Evolutionary conservation across 176 grass and related monocot genomes (phyloP).

Genomic region (Bothriochloa decipiens): DNA sequence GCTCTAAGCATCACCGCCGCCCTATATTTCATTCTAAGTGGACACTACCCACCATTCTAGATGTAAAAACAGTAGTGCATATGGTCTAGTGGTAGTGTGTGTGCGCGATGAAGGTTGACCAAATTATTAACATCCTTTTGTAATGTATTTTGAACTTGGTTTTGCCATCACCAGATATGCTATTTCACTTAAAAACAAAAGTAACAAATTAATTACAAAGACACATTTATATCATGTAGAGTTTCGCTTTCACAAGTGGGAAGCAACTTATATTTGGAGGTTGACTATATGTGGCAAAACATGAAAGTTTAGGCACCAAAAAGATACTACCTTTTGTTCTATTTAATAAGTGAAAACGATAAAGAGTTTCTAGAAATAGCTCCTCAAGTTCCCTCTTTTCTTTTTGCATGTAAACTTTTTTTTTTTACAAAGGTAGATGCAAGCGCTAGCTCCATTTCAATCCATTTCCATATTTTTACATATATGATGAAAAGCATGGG

Average conservation of each 20-base stretch:
- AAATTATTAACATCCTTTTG: not conserved
- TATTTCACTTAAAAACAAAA: not conserved
- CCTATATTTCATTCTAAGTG: too few relatives aligned
- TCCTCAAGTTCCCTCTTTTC: not conserved
- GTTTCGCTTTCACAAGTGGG: not conserved
- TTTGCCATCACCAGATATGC: not conserved
- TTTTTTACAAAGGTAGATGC: not conserved
- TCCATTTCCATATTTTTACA: not conserved
- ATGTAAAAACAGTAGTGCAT: too few relatives aligned
- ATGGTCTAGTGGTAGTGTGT: too few relatives aligned
- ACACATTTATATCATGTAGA: not conserved
- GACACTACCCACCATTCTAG: too few relatives aligned
- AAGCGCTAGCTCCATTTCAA: not conserved
- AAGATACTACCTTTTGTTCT: not conserved
- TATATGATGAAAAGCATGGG: too few relatives aligned
- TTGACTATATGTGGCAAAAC: not conserved
- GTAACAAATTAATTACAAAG: not conserved
- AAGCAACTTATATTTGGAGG: not conserved
- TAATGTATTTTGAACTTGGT: not conserved
- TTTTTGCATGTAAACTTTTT: not conserved
- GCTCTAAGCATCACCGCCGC: too few relatives aligned
- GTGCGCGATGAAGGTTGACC: not conserved
- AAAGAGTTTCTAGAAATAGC: not conserved
- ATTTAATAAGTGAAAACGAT: not conserved
- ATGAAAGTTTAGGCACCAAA: not conserved